Base-by-base conservation (phyloP, 495 filamentous ascomycete genomes). In the Parathielavia appendiculata region DNA sequence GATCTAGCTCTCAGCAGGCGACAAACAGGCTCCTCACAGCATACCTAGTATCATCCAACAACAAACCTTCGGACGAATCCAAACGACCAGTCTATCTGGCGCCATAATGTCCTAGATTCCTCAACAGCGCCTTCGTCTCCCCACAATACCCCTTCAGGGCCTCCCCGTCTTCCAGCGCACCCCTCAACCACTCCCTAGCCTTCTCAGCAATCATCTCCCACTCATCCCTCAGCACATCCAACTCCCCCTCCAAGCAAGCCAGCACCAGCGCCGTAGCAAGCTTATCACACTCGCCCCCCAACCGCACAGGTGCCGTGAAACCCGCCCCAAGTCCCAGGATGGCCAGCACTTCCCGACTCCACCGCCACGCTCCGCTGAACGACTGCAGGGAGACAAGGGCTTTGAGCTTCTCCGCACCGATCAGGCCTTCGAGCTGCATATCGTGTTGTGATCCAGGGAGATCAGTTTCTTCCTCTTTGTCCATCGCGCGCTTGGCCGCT, bases 131-230 rank as follows among this genome's bases (percentile, higher is more conserved):
- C 19, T 44, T 44, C 41, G 20, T 17, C n/a, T 9, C 19, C 41
- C 4, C 41, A 44, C 41, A 44, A 22, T 20, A 44, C 19, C 3
- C 41, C 6, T 22, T 17, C 17, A 34, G 11, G 2, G 14, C 30
- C 26, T 5, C 19, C 5, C 11, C 22, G 1, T 30, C 17, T 20
- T 16, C 22, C 39, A 55, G 12, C 8, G n/a, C 14, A n/a, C 16
- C 46, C 19, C 48, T 40, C 51, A 82, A 41, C 77, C 78, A 81
- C 17, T 32, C 63, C 59, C 34, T 66, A 2, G 76, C 80, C 68
- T 81, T 83, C 23, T 75, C 73, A 7, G 70, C 78, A 57, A 82
- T 26, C 69, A 86, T 70, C 63, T 81, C 80, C 83, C 83, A 85
- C 22, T 71, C 66, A n/a, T 76, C 77, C 66, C 69, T 65, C 49